These are phyloP conservation scores for Penicillium sp. DNA, from an alignment of 2,329 filamentous ascomycete genomes.

Conservation along the genomic window DNA sequence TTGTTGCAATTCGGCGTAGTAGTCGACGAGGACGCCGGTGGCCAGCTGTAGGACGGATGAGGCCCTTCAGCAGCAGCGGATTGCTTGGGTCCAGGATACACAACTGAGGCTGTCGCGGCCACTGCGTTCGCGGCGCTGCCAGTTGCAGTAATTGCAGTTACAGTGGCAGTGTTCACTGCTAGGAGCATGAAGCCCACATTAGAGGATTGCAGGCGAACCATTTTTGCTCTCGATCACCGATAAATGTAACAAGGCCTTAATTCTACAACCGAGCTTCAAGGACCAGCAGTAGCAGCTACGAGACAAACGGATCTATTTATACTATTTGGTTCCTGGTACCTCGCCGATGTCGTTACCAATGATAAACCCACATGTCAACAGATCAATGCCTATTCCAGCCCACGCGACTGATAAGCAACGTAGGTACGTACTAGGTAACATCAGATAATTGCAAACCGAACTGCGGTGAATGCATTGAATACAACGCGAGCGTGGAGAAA, in stretches of 20 bases:
- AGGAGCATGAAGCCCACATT: background rate
- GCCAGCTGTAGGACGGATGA: constrained; percentile 1
- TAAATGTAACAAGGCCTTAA: background rate
- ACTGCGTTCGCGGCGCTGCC: background rate
- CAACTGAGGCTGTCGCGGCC: background rate
- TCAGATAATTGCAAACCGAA: background rate
- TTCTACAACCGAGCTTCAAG: background rate
- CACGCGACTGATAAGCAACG: background rate
- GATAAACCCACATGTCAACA: background rate
- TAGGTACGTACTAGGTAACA: too few species aligned
- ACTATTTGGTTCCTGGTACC: background rate
- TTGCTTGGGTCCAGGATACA: background rate
- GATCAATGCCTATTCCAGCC: background rate
- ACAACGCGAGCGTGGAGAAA: background rate
- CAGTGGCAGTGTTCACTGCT: background rate
- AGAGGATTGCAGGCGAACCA: background rate
- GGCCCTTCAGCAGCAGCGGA: background rate
- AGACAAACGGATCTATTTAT: background rate
- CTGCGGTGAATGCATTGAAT: background rate
- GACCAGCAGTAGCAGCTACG: background rate
- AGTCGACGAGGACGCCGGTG: background rate
- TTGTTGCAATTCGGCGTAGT: constrained; percentile 13
- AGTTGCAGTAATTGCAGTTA: background rate
- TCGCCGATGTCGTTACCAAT: background rate
- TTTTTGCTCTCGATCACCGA: background rate